Evolutionary conservation across 305 asterid species (phyloP), one percentile per base, ranked within the genome.

Genomic region (Rubia tinctorum): DNA sequence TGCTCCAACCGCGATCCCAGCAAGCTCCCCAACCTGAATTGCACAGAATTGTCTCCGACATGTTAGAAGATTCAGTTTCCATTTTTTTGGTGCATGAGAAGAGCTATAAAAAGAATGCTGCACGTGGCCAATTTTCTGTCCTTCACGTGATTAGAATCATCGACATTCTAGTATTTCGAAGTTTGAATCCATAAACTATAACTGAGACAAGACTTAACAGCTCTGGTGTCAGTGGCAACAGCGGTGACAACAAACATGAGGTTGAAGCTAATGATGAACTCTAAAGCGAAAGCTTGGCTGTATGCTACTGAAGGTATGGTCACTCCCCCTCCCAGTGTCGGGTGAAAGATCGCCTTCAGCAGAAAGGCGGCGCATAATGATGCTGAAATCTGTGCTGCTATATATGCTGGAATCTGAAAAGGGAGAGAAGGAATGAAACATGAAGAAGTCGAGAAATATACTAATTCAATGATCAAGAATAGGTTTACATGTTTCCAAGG

Each of bases 161-260:
- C 3, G 34, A 30, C 1, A 30, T 30, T 3, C 14, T 55, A 30
- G 10, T 51, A 20, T 14, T 3, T 15, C 34, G 22, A 20, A 59
- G n/a, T n/a, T n/a, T n/a, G n/a, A n/a, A n/a, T 53, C 23, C 23
- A 17, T 53, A 53, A 30, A 18, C 59, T 20, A 27, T 11, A 37
- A 25, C 5, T 18, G 51, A 30, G n/a, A 27, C 22, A 64, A 0
- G 7, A 56, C 89, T 88, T 83, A 91, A n/a, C 98, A 66, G 97
- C 97, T 93, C 97, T 84, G 43, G 97, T 88, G 88, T 93, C 97
- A 30, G 98, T 93, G 63, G 97, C 89, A 15, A 93, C 95, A 4
- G 98, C 98, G 68, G 97, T 93, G 74, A 93, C 89, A 71, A 93
- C 98, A 81, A 93, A 93, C 98, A 93, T 90, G 87, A 89, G 98